A percentile compares a stretch with the other conserved stretches of the same genome.
phyloP scores from a whole-genome alignment of 148 eudicot genomes.

The Salicornia ramosissima region DNA sequence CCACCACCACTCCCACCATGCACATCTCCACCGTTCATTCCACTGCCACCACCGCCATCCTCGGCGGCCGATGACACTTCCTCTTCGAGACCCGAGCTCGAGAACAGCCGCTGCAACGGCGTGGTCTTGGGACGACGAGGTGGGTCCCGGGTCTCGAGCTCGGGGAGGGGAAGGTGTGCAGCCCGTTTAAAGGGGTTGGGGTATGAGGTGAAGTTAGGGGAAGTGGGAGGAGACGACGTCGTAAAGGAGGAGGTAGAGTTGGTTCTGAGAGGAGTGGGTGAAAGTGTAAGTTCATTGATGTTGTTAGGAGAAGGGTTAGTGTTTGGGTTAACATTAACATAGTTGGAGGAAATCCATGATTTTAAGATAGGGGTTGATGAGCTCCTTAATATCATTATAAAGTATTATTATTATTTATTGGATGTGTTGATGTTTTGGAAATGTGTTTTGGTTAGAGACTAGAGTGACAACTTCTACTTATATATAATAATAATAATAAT shows the following conservation, averaged over 20 bases:
- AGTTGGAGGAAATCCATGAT: conserved; percentile 26
- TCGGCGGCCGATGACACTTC: background rate
- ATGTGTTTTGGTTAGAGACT: background rate
- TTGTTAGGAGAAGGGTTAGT: conserved; percentile 14
- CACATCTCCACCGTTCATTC: conserved; percentile 23
- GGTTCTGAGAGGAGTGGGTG: conserved; percentile 9
- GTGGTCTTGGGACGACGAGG: background rate
- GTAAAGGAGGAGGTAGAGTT: conserved; percentile 22
- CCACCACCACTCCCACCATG: conserved; percentile 33
- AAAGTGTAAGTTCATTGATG: background rate
- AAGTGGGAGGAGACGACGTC: conserved; percentile 10
- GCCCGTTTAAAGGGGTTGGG: conserved; percentile 1
- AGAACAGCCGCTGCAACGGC: conserved; percentile 18
- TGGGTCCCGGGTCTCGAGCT: conserved; percentile 1
- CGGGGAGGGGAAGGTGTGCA: background rate
- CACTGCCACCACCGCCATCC: conserved; percentile 14
- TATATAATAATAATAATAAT: too few species aligned
- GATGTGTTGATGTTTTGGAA: background rate
- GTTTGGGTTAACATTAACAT: background rate
- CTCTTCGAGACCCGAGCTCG: conserved; percentile 28
- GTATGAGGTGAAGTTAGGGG: conserved; percentile 7
- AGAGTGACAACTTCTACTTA: too few species aligned
- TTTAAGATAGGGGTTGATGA: conserved; percentile 41
- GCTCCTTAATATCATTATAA: conserved; percentile 38
- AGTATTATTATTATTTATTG: background rate